Evolutionary conservation across 148 eudicot species (phyloP), one percentile per base, ranked within the genome.

Genomic region (Chenopodium album): DNA sequence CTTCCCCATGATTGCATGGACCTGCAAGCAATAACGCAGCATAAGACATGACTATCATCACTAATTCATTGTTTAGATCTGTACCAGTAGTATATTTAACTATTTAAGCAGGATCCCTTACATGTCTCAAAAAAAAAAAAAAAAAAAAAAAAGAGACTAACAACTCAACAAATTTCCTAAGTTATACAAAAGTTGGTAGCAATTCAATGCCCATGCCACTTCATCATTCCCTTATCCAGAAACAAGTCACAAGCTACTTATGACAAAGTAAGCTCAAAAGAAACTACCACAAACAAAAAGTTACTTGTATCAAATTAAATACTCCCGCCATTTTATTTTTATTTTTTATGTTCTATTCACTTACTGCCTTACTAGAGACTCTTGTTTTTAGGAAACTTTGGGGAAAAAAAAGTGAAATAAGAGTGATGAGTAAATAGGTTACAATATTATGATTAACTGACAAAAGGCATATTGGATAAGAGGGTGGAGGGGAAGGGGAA

Each of bases 1-100:
- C 87, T 94, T 94, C 78, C 99, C 99, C 99, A 97, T 97, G 52
- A 97, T 86, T 82, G 94, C 93, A 83, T 97, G 99, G 78, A 92
- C 88, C 99, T 97, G 84, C 85, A 75, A 59, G 64, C 28, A 9
- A 71, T 32, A 29, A 37, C 59, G 17, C 11, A 67, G 20, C 60
- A 84, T 85, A 32, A 84, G 79, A 75, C 37, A 20, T 14, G 63
- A 4, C 9, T 50, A 50, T 48, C 37, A 34, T 34, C 4, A 34
- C 37, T 34, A 31, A 1, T 46, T 48, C 5, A 50, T 3, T 74
- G 29, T 7, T 52, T 48, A 14, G 62, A 50, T 13, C 19, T 48
- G 62, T 73, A 11, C 32, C 34, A 73, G n/a, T 23, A 48, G 2
- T 17, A 17, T 2, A 41, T 13, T 20, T 37, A 70, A 71, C 6